Percentiles rank a stretch among this genome's conserved stretches.
Conservation (phyloP, 805 yeast species). For the Spathaspora girioi region DNA sequence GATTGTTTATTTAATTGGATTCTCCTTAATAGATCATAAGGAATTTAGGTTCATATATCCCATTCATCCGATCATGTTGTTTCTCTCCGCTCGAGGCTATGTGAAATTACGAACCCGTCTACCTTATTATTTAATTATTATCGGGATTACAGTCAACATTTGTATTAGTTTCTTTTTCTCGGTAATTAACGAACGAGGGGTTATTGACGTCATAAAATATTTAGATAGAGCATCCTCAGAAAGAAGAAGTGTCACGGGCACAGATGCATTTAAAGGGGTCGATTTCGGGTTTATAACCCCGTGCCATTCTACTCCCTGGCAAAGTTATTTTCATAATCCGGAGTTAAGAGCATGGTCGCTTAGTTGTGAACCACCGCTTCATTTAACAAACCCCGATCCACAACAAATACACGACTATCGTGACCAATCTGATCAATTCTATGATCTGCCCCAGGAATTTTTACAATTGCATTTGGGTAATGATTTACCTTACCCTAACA, state of each 20-base stretch:
- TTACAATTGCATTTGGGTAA: slow-evolving; percentile 20
- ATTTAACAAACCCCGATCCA: slow-evolving; percentile 18
- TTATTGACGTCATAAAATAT: slow-evolving; percentile 58
- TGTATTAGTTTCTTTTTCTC: slow-evolving; percentile 50
- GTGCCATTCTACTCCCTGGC: slow-evolving; percentile 97
- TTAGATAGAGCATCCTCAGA: slow-evolving; percentile 37
- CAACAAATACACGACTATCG: slow-evolving; percentile 44
- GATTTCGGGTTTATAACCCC: slow-evolving; percentile 82
- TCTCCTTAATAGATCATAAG: slow-evolving; percentile 75
- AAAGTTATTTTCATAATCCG: slow-evolving; percentile 68
- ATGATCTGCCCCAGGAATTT: slow-evolving; percentile 60
- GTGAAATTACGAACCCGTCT: background rate
- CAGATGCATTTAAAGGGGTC: background rate
- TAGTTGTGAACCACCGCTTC: slow-evolving; percentile 89
- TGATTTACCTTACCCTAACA: slow-evolving; percentile 17
- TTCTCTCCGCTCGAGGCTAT: slow-evolving; percentile 23
- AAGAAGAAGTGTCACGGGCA: slow-evolving; percentile 34
- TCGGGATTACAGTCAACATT: slow-evolving; percentile 28
- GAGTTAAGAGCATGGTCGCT: slow-evolving; percentile 59
- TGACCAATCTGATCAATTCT: slow-evolving; percentile 87
- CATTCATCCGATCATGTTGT: slow-evolving; percentile 65
- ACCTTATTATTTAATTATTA: slow-evolving; percentile 11
- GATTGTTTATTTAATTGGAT: slow-evolving; percentile 45
- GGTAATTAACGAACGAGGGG: slow-evolving; percentile 83
- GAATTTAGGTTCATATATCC: slow-evolving; percentile 90